A percentile compares a stretch with the other conserved stretches of the same genome.
phyloP scores from a whole-genome alignment of 2,329 filamentous ascomycete species.

The Sarocladium brachiariae region DNA sequence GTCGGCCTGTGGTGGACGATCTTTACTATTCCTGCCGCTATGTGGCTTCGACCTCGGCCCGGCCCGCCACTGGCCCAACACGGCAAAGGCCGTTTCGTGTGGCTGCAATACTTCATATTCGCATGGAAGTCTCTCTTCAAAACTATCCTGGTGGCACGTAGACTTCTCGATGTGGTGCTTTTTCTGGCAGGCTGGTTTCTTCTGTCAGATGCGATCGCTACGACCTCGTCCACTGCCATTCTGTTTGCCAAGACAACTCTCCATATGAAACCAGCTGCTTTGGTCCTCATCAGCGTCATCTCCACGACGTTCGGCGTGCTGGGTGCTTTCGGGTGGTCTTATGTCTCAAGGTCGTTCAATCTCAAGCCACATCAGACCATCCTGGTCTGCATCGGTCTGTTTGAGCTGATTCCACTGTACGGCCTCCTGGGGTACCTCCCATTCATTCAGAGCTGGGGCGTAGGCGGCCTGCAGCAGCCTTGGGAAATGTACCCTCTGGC shows the following conservation, averaged over 20 bases:
- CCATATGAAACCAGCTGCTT: conserved; percentile 78
- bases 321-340: conserved; percentile 86
- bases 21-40: conserved; percentile 80
- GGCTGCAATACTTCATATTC: conserved; percentile 67
- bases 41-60: conserved; percentile 83
- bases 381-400: conserved; percentile 80
- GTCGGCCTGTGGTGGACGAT: conserved; percentile 89
- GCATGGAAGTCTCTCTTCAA: conserved; percentile 83
- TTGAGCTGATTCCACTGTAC: conserved; percentile 89
- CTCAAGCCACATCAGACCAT: conserved; percentile 82
- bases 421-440: conserved; percentile 84
- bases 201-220: conserved; percentile 88
- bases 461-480: conserved; percentile 80
- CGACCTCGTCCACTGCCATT: conserved; percentile 88
- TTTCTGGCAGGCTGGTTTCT: conserved; percentile 92
- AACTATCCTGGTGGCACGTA: conserved; percentile 68
- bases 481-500: conserved; percentile 97
- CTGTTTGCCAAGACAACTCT: conserved; percentile 92
- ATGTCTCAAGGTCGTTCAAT: conserved; percentile 61
- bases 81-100: conserved; percentile 33
- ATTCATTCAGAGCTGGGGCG: conserved; percentile 65
- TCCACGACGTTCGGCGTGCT: conserved; percentile 76
- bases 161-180: conserved; percentile 64
- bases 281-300: conserved; percentile 91
- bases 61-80: conserved; percentile 65